Base-by-base conservation (phyloP, 2,329 filamentous ascomycete genomes). In the Curvularia spicifera region DNA sequence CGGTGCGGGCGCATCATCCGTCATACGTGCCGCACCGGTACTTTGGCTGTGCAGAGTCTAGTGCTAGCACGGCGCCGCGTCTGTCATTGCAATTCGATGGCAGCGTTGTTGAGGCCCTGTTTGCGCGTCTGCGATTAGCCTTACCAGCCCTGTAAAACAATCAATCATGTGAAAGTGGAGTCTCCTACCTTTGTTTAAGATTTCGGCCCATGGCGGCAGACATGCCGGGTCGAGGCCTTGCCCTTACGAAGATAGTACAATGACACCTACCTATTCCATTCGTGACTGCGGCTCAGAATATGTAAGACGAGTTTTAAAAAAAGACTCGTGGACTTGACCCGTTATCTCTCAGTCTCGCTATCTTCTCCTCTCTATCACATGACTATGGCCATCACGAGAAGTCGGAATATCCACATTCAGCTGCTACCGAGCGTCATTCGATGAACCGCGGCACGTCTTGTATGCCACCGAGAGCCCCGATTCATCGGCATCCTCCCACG, bases 81-180 rank as follows among this genome's bases (percentile, higher is more conserved):
- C 50, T 59, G 33, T 54, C 51, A 60, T 48, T 37, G 24, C 46
- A 56, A 57, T 54, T 40, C 28, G 40, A 44, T 51, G 42, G 46
- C 40, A 50, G 48, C 53, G 55, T 63, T 56, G 49, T 33, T 40
- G 35, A 40, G 47, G 47, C 35, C 35, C 46, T 51, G 33, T 55
- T 57, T 12, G 51, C 51, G 43, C 37, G 49, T 42, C 60, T 45
- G 44, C 45, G 46, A 49, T 53, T 26, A 55, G 40, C 29, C 28
- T 40, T 26, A 31, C 12, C 53, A 52, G 35, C 51, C 52, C 43
- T 43, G 47, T 29, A 28, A 22, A 42, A 6, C 15, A 28, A 18
- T 13, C 13, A 18, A 9, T 42, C 22, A 66, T 66, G 64, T 66
- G 64, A 66, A 63, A 63, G 61, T 66, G 64, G 59, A 58, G 46